Percentiles rank a stretch among this genome's conserved stretches.
phyloP scores from a whole-genome alignment of 1,139 yeast species.

The Yamadazyma epiphylla region DNA sequence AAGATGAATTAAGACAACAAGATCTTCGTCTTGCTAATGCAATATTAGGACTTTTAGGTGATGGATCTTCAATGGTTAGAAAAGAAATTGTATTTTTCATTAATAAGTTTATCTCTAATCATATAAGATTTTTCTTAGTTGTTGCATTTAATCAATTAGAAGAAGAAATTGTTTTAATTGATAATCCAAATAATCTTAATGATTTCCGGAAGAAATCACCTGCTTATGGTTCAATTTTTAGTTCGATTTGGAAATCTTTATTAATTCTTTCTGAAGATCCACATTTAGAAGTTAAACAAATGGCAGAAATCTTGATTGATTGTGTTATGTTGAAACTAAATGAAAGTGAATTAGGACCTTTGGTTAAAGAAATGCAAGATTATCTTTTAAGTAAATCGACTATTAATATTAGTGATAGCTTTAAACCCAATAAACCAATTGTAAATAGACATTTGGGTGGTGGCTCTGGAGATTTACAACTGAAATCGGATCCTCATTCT shows the following conservation, averaged over 20 bases:
- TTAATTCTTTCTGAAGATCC: conserved; percentile 87
- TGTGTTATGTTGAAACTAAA: conserved; percentile 63
- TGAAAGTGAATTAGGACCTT: conserved; percentile 62
- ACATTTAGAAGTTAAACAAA: conserved; percentile 70
- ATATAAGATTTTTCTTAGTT: conserved; percentile 73
- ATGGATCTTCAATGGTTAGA: conserved; percentile 87
- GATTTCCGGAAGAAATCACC: conserved; percentile 62
- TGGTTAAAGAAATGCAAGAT: conserved; percentile 63
- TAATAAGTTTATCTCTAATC: conserved; percentile 68
- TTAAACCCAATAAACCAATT: conserved; percentile 33
- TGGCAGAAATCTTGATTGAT: conserved; percentile 76
- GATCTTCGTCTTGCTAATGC: conserved; percentile 51
- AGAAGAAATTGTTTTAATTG: conserved; percentile 70
- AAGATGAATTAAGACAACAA: conserved; percentile 50
- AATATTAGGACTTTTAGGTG: conserved; percentile 55
- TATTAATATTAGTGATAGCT: conserved; percentile 38
- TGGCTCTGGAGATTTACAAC: too few species aligned
- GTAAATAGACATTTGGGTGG: conserved; percentile 24
- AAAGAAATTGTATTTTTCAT: conserved; percentile 79
- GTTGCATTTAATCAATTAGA: conserved; percentile 85
- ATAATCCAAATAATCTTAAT: conserved; percentile 55
- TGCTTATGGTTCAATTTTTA: conserved; percentile 82
- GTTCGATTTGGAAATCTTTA: conserved; percentile 84
- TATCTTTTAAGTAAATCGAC: conserved; percentile 53
- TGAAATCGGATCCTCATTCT: background rate